Base-by-base conservation (phyloP, 2,329 filamentous ascomycete genomes). In the Lecanosticta acicola region DNA sequence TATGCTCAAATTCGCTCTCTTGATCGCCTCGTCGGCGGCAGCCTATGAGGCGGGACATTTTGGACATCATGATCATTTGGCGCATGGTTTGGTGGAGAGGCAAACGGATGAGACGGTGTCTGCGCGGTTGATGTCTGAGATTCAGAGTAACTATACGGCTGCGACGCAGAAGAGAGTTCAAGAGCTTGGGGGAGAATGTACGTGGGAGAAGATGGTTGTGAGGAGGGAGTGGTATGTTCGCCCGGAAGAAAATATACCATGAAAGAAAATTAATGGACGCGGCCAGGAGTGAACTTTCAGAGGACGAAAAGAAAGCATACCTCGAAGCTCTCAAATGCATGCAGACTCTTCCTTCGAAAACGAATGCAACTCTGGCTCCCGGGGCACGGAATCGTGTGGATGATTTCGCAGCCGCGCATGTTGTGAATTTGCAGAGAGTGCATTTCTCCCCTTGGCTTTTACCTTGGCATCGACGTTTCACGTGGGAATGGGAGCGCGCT, bases 381-480 rank as follows among this genome's bases (percentile, higher is more conserved):
- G 33, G 33, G 7, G 33, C 33, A 7, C 7, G 33, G 16, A 35
- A n/a, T 17, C 33, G 33, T 5, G 8, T 8, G 5, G 33, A 35
- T 35, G 33, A 35, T 17, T 35, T 35, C 16, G 16, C 33, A 5
- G 16, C 33, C n/a, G 33, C 33, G 16, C 33, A 35, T 17, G 16
- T 35, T n/a, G 5, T 35, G 7, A 35, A 35, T 14, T 8, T 17
- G 13, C 7, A n/a, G 16, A 35, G n/a, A 21, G 55, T 60, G 16
- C 61, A 63, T 45, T 50, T 46, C 39, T 59, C 58, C 2, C 58
- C 55, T 14, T 53, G 54, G 43, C 55, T 60, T 42, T 48, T 59
- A 2, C 48, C 67, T 20, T 71, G 68, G 67, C 69, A 72, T 48
- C 59, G 69, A 2, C 65, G 67, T 44, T 69, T 66, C 48, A 65